Conservation (phyloP, 129 eudicot genomes). For the Helianthus tuberosus region DNA sequence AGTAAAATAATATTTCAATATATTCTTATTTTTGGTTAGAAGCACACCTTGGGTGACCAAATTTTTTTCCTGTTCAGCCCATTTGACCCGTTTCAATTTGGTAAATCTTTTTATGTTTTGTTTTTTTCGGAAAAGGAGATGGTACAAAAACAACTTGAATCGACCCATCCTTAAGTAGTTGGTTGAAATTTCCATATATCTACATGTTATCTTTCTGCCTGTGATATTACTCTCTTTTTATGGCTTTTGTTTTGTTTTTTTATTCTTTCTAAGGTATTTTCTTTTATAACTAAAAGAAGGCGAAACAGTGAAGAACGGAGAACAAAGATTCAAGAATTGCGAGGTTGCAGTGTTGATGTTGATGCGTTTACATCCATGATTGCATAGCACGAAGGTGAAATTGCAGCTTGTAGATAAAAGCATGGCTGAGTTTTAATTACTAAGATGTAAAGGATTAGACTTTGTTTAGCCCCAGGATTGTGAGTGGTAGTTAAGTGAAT, state of each 20-base stretch:
- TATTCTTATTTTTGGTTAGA: no score
- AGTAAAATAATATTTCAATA: no score
- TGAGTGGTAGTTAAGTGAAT: constrained; percentile 25
- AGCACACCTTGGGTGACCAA: not conserved
- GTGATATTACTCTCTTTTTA: not conserved
- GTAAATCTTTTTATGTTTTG: not conserved
- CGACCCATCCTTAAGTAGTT: not conserved
- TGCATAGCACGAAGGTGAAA: constrained; percentile 20
- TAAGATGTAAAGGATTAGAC: constrained; percentile 28
- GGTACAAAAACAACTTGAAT: not conserved
- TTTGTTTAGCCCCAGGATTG: constrained; percentile 29
- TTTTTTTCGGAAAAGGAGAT: no score
- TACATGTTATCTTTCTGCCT: not conserved
- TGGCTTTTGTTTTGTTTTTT: not conserved
- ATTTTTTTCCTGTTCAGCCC: not conserved
- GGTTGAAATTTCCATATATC: not conserved
- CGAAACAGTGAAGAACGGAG: constrained; percentile 32
- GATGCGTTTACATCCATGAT: constrained; percentile 24
- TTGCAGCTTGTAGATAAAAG: constrained; percentile 37
- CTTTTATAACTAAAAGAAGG: constrained; percentile 29
- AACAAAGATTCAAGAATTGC: constrained; percentile 7
- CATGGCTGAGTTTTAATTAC: constrained; percentile 25
- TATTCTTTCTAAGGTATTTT: not conserved
- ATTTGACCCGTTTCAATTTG: not conserved
- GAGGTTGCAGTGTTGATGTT: constrained; percentile 21